Base-by-base conservation (phyloP, 1,284 basidiomycete species). In the Phylloporus gajari region DNA sequence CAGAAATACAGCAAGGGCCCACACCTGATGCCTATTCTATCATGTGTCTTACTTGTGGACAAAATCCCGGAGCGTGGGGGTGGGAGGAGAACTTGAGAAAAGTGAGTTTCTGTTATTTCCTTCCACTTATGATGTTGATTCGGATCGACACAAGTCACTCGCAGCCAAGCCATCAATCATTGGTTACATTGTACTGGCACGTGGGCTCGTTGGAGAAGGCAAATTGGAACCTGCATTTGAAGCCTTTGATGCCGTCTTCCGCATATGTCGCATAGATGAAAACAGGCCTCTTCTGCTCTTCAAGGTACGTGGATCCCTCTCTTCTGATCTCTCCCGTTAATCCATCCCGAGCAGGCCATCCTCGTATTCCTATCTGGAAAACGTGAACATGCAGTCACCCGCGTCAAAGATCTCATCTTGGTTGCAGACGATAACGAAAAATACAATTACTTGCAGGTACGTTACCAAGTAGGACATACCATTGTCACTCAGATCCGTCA, bases 351-450 rank as follows among this genome's bases (percentile, higher is more conserved):
- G 4, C 42, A 75, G 73, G 74, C 74, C 6, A 73, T 73, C 25
- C 35, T 74, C 30, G 60, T 73, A 32, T 74, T 74, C 53, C 35
- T 65, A 48, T 69, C 65, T 3, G 68, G 68, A 32, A 68, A 75
- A 27, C 71, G 44, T 12, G 61, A 69, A 32, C 3, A 70, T 15
- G 74, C 73, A 2, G 65, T 75, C 27, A 25, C 62, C 12, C 70
- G 74, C n/a, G 65, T 73, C 5, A 48, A 73, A 2, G 35, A 62
- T 32, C 71, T 74, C 30, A 48, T 70, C 21, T 25, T 63, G 1
- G 30, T 42, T 6, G 44, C 68, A 8, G 64, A 66, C 13, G 48
- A 67, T 27, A 70, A 64, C 8, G 59, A 35, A 27, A 69, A 48
- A 32, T 73, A 73, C 44, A 44, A 48, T 17, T 73, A 19, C 27